Evolutionary conservation across 2,329 filamentous ascomycete species (phyloP).

Genomic region (Cladophialophora chaetospira): DNA sequence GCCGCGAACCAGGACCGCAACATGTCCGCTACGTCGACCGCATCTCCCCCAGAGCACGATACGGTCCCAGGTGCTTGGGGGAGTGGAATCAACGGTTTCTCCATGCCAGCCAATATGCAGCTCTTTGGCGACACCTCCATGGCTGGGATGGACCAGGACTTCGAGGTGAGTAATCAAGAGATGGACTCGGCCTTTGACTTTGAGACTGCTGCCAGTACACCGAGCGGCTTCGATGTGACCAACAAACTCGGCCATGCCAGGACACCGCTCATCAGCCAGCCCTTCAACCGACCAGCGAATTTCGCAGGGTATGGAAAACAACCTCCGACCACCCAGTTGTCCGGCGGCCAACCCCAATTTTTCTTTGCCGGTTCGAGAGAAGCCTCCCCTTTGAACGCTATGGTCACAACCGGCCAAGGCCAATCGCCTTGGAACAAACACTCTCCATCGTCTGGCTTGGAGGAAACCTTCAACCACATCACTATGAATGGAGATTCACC

Average conservation of each 20-base stretch:
- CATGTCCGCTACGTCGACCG: conserved; percentile 44
- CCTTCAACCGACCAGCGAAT: conserved; percentile 16
- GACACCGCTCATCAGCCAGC: conserved; percentile 20
- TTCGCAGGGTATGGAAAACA: conserved; percentile 25
- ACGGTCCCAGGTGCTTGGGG: conserved; percentile 33
- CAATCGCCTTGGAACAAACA: conserved; percentile 44
- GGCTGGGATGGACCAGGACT: conserved; percentile 41
- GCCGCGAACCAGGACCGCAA: conserved; percentile 45
- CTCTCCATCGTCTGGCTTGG: conserved; percentile 47
- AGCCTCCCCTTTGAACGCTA: conserved; percentile 41
- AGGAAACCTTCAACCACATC: conserved; percentile 50
- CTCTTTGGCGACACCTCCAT: conserved; percentile 43
- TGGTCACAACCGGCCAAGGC: conserved; percentile 36
- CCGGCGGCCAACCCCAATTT: conserved; percentile 34
- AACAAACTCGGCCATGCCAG: conserved; percentile 30
- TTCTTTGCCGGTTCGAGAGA: conserved; percentile 42
- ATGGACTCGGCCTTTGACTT: conserved; percentile 54
- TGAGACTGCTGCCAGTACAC: conserved; percentile 51
- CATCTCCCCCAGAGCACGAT: conserved; percentile 44
- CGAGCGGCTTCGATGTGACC: conserved; percentile 44
- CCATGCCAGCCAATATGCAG: conserved; percentile 43
- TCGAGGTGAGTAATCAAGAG: conserved; percentile 49
- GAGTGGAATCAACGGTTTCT: conserved; percentile 37
- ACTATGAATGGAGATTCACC: conserved; percentile 49
- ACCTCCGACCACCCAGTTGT: conserved; percentile 32